phyloP scores from a whole-genome alignment of 2,329 filamentous ascomycete genomes.

The Cladophialophora psammophila region DNA sequence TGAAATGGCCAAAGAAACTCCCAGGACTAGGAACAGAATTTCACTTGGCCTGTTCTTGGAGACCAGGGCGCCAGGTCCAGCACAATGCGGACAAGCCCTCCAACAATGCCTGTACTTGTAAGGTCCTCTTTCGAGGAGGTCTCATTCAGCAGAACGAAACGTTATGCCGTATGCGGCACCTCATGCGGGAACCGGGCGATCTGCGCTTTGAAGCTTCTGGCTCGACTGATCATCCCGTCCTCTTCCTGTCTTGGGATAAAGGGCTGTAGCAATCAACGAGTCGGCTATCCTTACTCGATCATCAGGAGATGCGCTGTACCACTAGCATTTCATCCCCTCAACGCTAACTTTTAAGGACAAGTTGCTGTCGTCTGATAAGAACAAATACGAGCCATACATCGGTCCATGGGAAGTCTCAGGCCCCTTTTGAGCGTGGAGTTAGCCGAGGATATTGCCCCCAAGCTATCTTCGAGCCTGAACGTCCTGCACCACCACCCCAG shows the following conservation, averaged over 20 bases:
- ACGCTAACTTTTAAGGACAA: neutral
- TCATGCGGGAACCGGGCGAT: neutral
- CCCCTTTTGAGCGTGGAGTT: conserved; percentile 7
- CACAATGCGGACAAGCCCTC: neutral
- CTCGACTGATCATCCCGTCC: neutral
- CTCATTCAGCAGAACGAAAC: neutral
- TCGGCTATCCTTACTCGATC: conserved; percentile 1
- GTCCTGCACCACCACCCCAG: neutral
- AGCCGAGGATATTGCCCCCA: conserved; percentile 19
- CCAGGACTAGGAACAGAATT: neutral
- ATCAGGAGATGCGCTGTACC: neutral
- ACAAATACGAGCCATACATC: conserved; percentile 15
- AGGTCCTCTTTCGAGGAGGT: neutral
- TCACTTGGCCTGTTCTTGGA: neutral
- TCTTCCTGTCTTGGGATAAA: neutral
- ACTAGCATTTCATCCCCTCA: neutral
- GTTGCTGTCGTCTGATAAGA: neutral
- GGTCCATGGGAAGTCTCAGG: conserved; percentile 19
- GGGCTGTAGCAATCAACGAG: neutral
- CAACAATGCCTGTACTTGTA: neutral
- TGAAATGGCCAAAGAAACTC: neutral
- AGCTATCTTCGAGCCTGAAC: neutral
- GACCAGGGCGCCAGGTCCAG: neutral
- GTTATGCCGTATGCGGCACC: neutral
- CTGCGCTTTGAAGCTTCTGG: neutral